Percentiles rank a stretch among this genome's conserved stretches.
These are phyloP conservation scores for Lachnellula occidentalis DNA, from an alignment of 2,329 filamentous ascomycete genomes.

Conservation along the genomic window DNA sequence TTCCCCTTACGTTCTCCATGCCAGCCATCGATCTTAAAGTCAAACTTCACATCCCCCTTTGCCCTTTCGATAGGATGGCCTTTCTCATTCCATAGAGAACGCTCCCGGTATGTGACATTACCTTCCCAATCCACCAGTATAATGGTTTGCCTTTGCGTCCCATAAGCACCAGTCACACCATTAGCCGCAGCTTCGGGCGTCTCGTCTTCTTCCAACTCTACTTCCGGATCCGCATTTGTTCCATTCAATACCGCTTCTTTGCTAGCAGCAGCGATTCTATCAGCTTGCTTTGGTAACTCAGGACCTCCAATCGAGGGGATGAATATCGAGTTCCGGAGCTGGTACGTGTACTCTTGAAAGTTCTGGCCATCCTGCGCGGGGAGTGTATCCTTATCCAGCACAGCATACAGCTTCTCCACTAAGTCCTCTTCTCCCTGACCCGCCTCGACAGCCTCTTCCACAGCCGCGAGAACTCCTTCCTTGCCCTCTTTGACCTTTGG, in stretches of 20 bases:
- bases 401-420: constrained; percentile 44
- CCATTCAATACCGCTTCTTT: not conserved
- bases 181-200: constrained; percentile 36
- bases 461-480: constrained; percentile 30
- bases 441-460: constrained; percentile 38
- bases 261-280: constrained; percentile 31
- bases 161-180: constrained; percentile 56
- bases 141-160: constrained; percentile 60
- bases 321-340: constrained; percentile 56
- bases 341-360: constrained; percentile 49
- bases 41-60: constrained; percentile 49
- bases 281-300: constrained; percentile 13
- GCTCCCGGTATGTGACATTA: constrained; percentile 53
- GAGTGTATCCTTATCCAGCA: constrained; percentile 54
- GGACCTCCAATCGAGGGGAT: constrained; percentile 51
- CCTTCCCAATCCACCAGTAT: constrained; percentile 59
- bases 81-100: constrained; percentile 53
- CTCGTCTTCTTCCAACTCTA: constrained; percentile 27
- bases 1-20: constrained; percentile 26
- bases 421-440: constrained; percentile 42
- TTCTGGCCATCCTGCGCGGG: constrained; percentile 34
- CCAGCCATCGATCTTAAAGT: constrained; percentile 50
- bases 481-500: constrained; percentile 53
- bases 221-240: constrained; percentile 30
- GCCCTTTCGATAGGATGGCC: constrained; percentile 50